Evolutionary conservation across 139 green algal genomes (phyloP).

Genomic region (Chara braunii): DNA sequence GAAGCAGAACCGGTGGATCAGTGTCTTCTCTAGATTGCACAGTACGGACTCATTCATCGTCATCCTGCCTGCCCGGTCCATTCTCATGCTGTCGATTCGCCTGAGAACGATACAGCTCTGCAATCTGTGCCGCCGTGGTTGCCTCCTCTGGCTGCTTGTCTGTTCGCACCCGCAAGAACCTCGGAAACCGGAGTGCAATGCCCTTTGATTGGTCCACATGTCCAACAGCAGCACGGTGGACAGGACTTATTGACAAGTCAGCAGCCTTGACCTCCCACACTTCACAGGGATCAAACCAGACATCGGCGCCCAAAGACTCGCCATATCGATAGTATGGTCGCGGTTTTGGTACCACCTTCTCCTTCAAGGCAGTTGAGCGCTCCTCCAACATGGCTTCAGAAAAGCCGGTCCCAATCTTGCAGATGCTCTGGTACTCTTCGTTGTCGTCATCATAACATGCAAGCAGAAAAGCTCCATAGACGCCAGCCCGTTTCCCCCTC

Average conservation of each 20-base stretch:
- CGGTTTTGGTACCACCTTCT: slow-evolving; percentile 51
- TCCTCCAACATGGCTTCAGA: slow-evolving; percentile 73
- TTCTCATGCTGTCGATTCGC: too few relatives aligned
- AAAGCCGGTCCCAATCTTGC: slow-evolving; percentile 85
- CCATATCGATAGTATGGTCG: slow-evolving; percentile 66
- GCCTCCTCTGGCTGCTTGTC: slow-evolving; percentile 87
- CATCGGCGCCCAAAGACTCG: slow-evolving; percentile 50
- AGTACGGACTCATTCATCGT: too few relatives aligned
- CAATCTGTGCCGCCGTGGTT: slow-evolving; percentile 74
- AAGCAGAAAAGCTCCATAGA: slow-evolving; percentile 90
- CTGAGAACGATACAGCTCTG: slow-evolving; percentile 76
- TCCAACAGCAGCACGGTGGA: slow-evolving; percentile 77
- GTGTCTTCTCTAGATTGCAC: too few relatives aligned
- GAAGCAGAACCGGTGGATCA: too few relatives aligned
- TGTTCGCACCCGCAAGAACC: slow-evolving; percentile 71
- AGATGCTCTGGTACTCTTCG: slow-evolving; percentile 85
- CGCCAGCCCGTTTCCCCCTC: slow-evolving; percentile 54
- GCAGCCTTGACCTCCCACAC: slow-evolving; percentile 98
- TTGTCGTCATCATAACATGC: slow-evolving; percentile 76
- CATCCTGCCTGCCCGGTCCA: too few relatives aligned
- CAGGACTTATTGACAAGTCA: slow-evolving; percentile 86
- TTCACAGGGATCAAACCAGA: slow-evolving; percentile 82
- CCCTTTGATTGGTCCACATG: slow-evolving; percentile 55
- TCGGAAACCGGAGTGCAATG: slow-evolving; percentile 44
- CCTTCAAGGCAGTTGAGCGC: slow-evolving; percentile 59